A percentile compares a stretch with the other conserved stretches of the same genome.
These are phyloP conservation scores for Syzygium grande DNA, from an alignment of 345 rosid genomes.

Conservation along the genomic window DNA sequence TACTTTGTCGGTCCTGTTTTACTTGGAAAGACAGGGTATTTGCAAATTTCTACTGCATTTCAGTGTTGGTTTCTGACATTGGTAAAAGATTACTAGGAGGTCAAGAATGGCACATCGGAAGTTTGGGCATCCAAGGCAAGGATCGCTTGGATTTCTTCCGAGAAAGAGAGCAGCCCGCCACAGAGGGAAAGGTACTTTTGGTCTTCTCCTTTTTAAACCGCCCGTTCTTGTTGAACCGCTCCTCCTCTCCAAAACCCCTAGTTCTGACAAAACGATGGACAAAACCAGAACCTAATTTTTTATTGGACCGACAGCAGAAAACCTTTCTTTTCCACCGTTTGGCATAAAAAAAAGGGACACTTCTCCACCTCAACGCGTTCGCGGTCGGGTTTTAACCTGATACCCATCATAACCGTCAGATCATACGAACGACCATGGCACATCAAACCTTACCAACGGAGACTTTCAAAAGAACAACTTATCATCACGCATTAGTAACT, in stretches of 20 bases:
- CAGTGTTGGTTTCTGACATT: not conserved
- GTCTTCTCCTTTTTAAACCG: not conserved
- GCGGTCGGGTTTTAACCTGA: not conserved
- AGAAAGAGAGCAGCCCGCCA: slow-evolving; percentile 1
- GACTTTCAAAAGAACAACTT: too few relatives aligned
- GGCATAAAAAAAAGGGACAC: not conserved
- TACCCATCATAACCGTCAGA: not conserved
- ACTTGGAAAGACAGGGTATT: not conserved
- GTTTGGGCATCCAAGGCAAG: slow-evolving; percentile 28
- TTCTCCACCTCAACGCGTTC: not conserved
- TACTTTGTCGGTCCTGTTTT: not conserved
- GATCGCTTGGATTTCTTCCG: slow-evolving; percentile 32
- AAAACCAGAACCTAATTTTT: not conserved
- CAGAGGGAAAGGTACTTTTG: not conserved
- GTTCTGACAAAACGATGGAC: not conserved
- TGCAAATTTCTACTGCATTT: not conserved
- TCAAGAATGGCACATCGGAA: not conserved
- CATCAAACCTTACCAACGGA: too few relatives aligned
- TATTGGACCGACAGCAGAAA: not conserved
- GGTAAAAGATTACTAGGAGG: not conserved
- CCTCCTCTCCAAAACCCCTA: not conserved
- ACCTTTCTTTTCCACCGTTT: not conserved
- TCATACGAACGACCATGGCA: not conserved
- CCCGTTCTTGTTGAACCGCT: not conserved
- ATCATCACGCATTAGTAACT: too few relatives aligned